Evolutionary conservation across 345 rosid genomes (phyloP).

Genomic region (Eutrema heterophyllum): DNA sequence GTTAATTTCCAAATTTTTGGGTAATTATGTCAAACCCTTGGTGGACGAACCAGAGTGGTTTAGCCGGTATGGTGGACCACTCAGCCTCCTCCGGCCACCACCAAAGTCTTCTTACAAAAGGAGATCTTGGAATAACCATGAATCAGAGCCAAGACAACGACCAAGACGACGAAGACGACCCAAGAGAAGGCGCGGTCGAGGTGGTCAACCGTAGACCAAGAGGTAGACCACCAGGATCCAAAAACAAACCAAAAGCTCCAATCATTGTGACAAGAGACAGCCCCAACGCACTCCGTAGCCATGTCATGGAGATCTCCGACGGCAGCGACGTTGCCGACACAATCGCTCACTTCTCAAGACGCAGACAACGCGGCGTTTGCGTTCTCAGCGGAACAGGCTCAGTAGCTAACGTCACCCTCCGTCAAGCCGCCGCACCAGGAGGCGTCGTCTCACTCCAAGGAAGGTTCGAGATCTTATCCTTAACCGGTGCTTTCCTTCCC

Average conservation of each 20-base stretch:
- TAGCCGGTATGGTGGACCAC: constrained; percentile 47
- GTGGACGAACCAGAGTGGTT: constrained; percentile 64
- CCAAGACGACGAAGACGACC: constrained; percentile 57
- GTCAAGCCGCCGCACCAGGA: constrained; percentile 75
- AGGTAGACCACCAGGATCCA: constrained; percentile 85
- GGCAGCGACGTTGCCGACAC: constrained; percentile 77
- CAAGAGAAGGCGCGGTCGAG: constrained; percentile 66
- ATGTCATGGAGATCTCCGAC: constrained; percentile 63
- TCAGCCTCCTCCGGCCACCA: constrained; percentile 36
- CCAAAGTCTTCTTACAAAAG: constrained; percentile 40
- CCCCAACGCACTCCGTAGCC: constrained; percentile 85
- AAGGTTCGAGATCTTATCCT: constrained; percentile 69
- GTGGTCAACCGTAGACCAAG: constrained; percentile 63
- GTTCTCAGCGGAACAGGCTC: constrained; percentile 77
- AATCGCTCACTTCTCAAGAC: constrained; percentile 66
- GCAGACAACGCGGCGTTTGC: constrained; percentile 77
- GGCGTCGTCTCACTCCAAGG: constrained; percentile 72
- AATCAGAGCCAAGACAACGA: constrained; percentile 40
- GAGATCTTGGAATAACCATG: constrained; percentile 43
- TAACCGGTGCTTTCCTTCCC: constrained; percentile 75
- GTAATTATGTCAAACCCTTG: constrained; percentile 65
- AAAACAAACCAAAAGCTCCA: constrained; percentile 76
- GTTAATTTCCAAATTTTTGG: not conserved
- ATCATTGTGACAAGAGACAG: constrained; percentile 74
- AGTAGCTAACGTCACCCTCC: constrained; percentile 75